Conservation (phyloP, 371 early-diverging fungal species). For the Actinomortierella ambigua region DNA sequence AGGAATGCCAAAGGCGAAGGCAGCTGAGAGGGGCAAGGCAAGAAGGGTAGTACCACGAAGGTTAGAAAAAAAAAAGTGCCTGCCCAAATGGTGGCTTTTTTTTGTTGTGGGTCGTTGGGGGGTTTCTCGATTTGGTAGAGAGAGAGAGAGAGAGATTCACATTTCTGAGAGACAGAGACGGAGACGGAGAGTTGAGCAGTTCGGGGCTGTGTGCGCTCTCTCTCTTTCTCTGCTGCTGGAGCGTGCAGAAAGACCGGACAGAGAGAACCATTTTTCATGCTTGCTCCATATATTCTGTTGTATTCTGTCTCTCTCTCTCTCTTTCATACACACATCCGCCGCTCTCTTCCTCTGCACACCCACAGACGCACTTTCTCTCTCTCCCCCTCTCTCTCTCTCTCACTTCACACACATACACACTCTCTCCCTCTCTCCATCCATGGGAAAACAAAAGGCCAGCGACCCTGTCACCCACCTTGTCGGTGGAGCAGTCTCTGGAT, state of each 20-base stretch:
- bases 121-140: too few species aligned
- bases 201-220: too few species aligned
- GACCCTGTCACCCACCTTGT: conserved; percentile 64
- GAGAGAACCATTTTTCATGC: neutral
- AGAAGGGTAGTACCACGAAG: neutral
- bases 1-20: neutral
- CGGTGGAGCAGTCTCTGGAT: conserved; percentile 85
- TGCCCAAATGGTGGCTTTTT: too few species aligned
- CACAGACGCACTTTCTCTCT: neutral
- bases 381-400: neutral
- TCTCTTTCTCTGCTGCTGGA: too few species aligned
- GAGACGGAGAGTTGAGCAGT: too few species aligned
- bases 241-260: neutral
- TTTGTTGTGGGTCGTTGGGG: too few species aligned
- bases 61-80: neutral
- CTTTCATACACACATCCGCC: neutral
- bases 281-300: neutral
- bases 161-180: too few species aligned
- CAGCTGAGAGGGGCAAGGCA: neutral
- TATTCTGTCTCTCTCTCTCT: conserved; percentile 3
- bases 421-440: neutral
- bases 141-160: too few species aligned
- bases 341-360: too few species aligned
- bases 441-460: conserved; percentile 38
- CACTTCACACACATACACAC: neutral